Base-by-base conservation (phyloP, 257 asterid species). In the Linderniella brevidens region DNA sequence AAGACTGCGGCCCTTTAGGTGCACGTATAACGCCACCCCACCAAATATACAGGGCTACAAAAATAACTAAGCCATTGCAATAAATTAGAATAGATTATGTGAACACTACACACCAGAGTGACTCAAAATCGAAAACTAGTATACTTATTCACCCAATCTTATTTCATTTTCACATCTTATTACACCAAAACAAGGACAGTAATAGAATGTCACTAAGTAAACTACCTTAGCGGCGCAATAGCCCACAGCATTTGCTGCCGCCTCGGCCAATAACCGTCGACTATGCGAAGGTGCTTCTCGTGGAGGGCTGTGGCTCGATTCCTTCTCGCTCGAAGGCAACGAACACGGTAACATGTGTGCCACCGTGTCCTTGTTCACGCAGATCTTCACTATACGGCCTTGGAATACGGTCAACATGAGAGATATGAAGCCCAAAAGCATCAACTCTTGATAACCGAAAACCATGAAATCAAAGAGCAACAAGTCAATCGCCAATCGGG, bases 151-250 rank as follows among this genome's bases (percentile, higher is more conserved):
- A n/a, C n/a, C n/a, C n/a, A n/a, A n/a, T n/a, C n/a, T n/a, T n/a
- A n/a, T n/a, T n/a, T n/a, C 32, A 25, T 25, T 25, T 25, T 25
- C 32, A 25, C 32, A 25, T 25, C 32, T 25, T 25, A 25, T 25
- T 25, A 25, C 32, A 25, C 32, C n/a, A 25, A 25, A 3, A 25
- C 32, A n/a, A n/a, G n/a, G n/a, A n/a, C n/a, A n/a, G n/a, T n/a
- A n/a, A n/a, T n/a, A n/a, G n/a, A n/a, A n/a, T 25, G 32, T 6
- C 3, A 25, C 32, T 25, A 17, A 12, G 8, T 16, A 32, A 38
- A 11, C 41, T 52, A 66, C 74, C 74, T 63, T 60, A 5, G 60
- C 62, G 17, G 41, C 62, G 50, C 77, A 74, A 35, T 64, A 70
- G 16, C 61, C 63, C 38, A 9, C n/a, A 41, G 18, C 35, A 37